Conservation (phyloP, 23 red algal genomes). For the Cyanidioschyzon merolae region DNA sequence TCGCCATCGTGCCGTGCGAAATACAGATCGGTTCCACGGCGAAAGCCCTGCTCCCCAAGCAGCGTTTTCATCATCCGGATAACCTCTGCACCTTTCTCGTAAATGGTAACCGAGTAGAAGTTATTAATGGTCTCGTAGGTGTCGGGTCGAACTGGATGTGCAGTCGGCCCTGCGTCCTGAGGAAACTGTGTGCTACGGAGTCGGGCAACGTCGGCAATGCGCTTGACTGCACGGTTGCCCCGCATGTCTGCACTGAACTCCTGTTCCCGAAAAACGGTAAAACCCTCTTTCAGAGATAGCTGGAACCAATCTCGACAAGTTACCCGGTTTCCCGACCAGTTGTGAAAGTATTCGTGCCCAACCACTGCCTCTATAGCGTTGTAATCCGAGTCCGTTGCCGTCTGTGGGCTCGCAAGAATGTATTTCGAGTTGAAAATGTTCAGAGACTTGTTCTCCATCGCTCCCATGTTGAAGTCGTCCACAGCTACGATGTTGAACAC, state of each 20-base stretch:
- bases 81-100: conserved; percentile 91
- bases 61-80: conserved; percentile 86
- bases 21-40: conserved; percentile 87
- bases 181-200: conserved; percentile 79
- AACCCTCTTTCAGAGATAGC: conserved; percentile 88
- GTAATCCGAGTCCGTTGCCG: conserved; percentile 89
- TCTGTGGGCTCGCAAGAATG: conserved; percentile 72
- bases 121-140: conserved; percentile 76
- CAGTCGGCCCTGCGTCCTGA: conserved; percentile 91
- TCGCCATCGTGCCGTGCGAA: conserved; percentile 89
- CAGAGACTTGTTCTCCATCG: conserved; percentile 95
- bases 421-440: conserved; percentile 97
- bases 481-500: conserved; percentile 91
- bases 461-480: conserved; percentile 84
- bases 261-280: conserved; percentile 96
- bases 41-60: conserved; percentile 71
- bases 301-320: conserved; percentile 94
- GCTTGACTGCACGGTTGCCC: conserved; percentile 42
- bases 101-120: conserved; percentile 89
- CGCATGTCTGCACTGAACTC: conserved; percentile 78
- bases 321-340: conserved; percentile 93
- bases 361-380: conserved; percentile 67
- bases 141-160: conserved; percentile 83
- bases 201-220: conserved; percentile 71
- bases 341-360: conserved; percentile 98